Evolutionary conservation across 1,284 basidiomycete species (phyloP), one percentile per base, ranked within the genome.

Genomic region (Ceratobasidium sp.): DNA sequence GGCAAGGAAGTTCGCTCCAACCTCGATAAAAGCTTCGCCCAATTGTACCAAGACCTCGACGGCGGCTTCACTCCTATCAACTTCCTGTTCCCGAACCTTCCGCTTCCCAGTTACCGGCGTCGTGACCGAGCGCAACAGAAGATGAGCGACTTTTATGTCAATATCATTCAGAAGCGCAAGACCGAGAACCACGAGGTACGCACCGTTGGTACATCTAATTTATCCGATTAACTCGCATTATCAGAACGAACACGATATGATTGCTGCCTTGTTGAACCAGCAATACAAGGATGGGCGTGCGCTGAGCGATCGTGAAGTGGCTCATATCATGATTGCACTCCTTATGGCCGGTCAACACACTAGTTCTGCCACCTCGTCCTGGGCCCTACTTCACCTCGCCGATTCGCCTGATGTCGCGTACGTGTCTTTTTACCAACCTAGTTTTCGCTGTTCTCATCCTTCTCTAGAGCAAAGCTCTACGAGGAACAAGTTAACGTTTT

Each of bases 281-380:
- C 92, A 96, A 77, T 99, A 99, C 82, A 92, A 93, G 75, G 86
- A 89, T 76, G 97, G 97, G 55, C 83, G 86, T 45, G 77, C 83
- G 0, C 85, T 99, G 35, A 85, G 84, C 57, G 94, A 98, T 76
- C 89, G 92, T 73, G 95, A 98, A 79, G 91, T 99, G 72, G 94
- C 97, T 0, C 96, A 98, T 77, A 96, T 98, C 77, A 90, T 99
- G 91, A 96, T 95, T 74, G 93, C 94, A 22, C 84, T 96, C 53
- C 87, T 96, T 72, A 96, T 96, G 94, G 96, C 96, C 43, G 97
- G 97, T 29, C 97, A 99, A 80, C 97, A 99, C 81, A 99, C 97
- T 0, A 93, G 91, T 74, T 96, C 94, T 20, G 92, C 96, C 0
- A 93, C 94, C 10, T 88, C 88, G 27, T 89, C 93, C 3, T 99